Base-by-base conservation (phyloP, 2,329 filamentous ascomycete genomes). In the Drechslera avenae region DNA sequence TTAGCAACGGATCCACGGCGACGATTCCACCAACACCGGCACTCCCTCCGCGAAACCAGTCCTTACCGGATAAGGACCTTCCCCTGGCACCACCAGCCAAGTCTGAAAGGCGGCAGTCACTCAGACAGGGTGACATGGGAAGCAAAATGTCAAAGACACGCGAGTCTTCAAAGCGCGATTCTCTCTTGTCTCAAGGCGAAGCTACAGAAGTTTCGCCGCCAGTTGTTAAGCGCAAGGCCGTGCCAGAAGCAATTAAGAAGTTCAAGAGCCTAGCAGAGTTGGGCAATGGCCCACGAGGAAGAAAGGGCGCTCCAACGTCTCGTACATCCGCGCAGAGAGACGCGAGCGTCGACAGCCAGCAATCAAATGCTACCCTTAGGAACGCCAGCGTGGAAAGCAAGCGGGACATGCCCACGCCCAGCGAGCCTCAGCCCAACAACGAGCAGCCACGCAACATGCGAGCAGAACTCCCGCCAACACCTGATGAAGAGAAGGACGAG, bases 1-100 rank as follows among this genome's bases (percentile, higher is more conserved):
- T 58, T 21, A 73, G 70, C 61, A 75, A 75, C 66, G 72, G 72
- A 35, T 66, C 72, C n/a, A 74, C 72, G 30, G 72, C 71, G 6
- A 54, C 54, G 9, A 49, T 72, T 9, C 69, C 67, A 28, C 56
- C 63, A 14, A 59, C 61, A 28, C 66, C 68, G 30, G 47, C 43
- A 40, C 39, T 60, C 9, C 48, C 60, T 13, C 47, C 46, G 23
- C 51, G 34, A 26, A 47, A 39, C 28, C 40, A 19, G 46, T 57
- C 39, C 54, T 55, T 18, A 59, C 57, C 67, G 34, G 58, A 64
- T 16, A 67, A 68, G 26, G 61, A 64, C 18, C 59, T 69, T 18
- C 70, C 71, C 17, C 72, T 71, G 8, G 66, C 67, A 31, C 71
- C 70, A n/a, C 71, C 71, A 4, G 57, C 61, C 41, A 73, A 73